phyloP scores from a whole-genome alignment of 1,284 basidiomycete genomes.

The Mycocalia duriaeana region DNA sequence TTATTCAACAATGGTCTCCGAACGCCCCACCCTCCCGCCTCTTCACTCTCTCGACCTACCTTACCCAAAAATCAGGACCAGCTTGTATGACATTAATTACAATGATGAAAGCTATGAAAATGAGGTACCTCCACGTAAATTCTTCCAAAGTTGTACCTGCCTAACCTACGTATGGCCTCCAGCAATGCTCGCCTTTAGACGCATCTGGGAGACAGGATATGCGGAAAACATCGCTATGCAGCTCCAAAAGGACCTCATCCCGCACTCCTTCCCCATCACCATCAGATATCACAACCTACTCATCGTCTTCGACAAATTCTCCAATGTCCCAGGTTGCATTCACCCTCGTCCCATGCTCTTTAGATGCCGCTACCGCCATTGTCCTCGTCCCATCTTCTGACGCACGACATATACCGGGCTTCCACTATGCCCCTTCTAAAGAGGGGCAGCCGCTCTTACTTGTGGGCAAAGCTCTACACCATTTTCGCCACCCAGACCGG shows the following conservation, averaged over 20 bases:
- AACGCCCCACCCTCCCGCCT: constrained; percentile 54
- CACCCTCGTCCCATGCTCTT: constrained; percentile 42
- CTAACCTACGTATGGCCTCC: background rate
- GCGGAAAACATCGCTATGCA: too few relatives aligned
- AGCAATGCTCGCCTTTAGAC: constrained; percentile 15
- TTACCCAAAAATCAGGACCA: too few relatives aligned
- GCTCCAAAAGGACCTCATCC: too few relatives aligned
- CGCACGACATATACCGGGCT: too few relatives aligned
- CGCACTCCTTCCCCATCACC: constrained; percentile 27
- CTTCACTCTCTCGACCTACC: constrained; percentile 48
- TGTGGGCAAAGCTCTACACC: constrained; percentile 38
- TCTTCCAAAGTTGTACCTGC: background rate
- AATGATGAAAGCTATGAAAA: constrained; percentile 2
- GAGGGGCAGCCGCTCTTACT: constrained; percentile 33
- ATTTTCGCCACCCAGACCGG: constrained; percentile 33
- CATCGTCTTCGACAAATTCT: too few relatives aligned
- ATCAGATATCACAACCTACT: too few relatives aligned
- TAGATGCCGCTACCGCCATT: constrained; percentile 51
- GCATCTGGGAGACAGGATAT: too few relatives aligned
- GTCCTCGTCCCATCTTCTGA: constrained; percentile 43
- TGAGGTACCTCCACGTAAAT: too few relatives aligned
- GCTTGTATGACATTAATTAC: too few relatives aligned
- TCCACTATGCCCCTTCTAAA: constrained; percentile 12
- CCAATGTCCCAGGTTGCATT: constrained; percentile 23
- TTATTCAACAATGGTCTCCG: constrained; percentile 7